These are phyloP conservation scores for Coemansia sp. DNA, from an alignment of 192 early-diverging fungal species.

Conservation along the genomic window DNA sequence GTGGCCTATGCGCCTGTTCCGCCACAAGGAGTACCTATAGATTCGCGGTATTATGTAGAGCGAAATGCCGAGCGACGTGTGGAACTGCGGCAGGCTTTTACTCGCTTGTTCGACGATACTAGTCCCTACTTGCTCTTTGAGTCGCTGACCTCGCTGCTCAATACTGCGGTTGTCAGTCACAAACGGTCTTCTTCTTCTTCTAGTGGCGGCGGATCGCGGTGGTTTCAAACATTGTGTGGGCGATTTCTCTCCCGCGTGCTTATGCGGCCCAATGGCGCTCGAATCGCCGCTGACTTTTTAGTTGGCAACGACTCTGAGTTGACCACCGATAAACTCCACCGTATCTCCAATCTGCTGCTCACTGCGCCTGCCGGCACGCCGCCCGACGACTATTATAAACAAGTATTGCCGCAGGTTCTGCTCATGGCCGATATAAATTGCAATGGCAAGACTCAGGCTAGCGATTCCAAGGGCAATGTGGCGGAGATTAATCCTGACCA, in stretches of 20 bases:
- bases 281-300: constrained; percentile 69
- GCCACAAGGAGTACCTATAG: not conserved
- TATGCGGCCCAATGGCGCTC: constrained; percentile 64
- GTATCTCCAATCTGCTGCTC: constrained; percentile 33
- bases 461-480: not conserved
- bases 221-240: constrained; percentile 69
- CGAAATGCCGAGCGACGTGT: constrained; percentile 17
- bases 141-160: constrained; percentile 66
- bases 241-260: constrained; percentile 71
- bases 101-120: constrained; percentile 49
- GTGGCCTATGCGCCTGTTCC: constrained; percentile 65
- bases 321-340: constrained; percentile 36
- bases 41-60: constrained; percentile 51
- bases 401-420: constrained; percentile 32
- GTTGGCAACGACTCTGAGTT: constrained; percentile 57
- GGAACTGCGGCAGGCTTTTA: constrained; percentile 39
- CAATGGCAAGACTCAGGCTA: not conserved
- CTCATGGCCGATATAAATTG: constrained; percentile 1
- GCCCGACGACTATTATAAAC: constrained; percentile 6
- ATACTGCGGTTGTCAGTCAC: constrained; percentile 53
- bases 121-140: constrained; percentile 65
- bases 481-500: not conserved
- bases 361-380: constrained; percentile 26
- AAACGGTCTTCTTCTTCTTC: constrained; percentile 11
- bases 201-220: constrained; percentile 44